These are phyloP conservation scores for Cocos nucifera DNA, from an alignment of 176 grass and related monocot genomes.

Conservation along the genomic window DNA sequence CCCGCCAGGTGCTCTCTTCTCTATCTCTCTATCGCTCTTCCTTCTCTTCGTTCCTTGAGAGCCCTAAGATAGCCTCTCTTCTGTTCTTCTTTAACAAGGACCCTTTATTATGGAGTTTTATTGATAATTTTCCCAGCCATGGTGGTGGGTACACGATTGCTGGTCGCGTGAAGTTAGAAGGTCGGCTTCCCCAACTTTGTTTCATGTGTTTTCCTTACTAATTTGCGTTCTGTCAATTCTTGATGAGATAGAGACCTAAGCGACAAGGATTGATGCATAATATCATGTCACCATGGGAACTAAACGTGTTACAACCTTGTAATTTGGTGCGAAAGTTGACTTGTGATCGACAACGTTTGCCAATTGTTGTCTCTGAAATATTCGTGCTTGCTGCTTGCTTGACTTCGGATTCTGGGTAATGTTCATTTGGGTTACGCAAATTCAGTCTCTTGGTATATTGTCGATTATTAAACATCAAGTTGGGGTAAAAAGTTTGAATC, in stretches of 20 bases:
- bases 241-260: not conserved
- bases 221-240: not conserved
- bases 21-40: slow-evolving; percentile 1
- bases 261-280: too few relatives aligned
- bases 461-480: too few relatives aligned
- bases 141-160: slow-evolving; percentile 62
- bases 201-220: not conserved
- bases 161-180: slow-evolving; percentile 67
- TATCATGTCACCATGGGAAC: too few relatives aligned
- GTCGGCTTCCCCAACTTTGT: slow-evolving; percentile 15
- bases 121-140: slow-evolving; percentile 32
- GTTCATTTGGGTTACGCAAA: too few relatives aligned
- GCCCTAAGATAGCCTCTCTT: not conserved
- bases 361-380: too few relatives aligned
- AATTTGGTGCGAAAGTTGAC: too few relatives aligned
- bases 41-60: not conserved
- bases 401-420: too few relatives aligned
- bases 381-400: too few relatives aligned
- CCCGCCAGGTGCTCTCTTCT: slow-evolving; percentile 11
- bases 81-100: not conserved
- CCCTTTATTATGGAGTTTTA: not conserved
- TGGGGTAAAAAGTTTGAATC: too few relatives aligned
- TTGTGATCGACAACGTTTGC: too few relatives aligned
- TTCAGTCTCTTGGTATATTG: too few relatives aligned
- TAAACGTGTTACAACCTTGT: too few relatives aligned